Conservation (phyloP, 1,139 yeast genomes). For the Candida mesenterica region DNA sequence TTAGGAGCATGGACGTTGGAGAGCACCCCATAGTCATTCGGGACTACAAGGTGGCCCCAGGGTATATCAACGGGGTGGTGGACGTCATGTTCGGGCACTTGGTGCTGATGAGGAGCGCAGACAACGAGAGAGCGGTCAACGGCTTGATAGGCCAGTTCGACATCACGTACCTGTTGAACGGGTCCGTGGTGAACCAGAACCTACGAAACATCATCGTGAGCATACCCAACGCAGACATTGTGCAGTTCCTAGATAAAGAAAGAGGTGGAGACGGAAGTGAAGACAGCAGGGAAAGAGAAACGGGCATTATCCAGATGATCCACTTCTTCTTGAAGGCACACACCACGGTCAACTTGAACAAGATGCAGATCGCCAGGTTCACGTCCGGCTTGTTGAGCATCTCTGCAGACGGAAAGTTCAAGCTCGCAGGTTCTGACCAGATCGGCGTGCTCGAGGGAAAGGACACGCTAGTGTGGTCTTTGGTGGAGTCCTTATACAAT, state of each 20-base stretch:
- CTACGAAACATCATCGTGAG: conserved; percentile 23
- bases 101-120: conserved; percentile 1
- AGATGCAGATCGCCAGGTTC: conserved; percentile 21
- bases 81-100: conserved; percentile 10
- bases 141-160: conserved; percentile 14
- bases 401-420: conserved; percentile 23
- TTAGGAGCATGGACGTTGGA: conserved; percentile 11
- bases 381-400: conserved; percentile 20
- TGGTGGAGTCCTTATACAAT: conserved; percentile 8
- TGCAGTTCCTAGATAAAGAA: conserved; percentile 8
- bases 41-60: conserved; percentile 10
- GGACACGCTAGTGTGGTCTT: conserved; percentile 11
- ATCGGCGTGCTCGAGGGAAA: conserved; percentile 7
- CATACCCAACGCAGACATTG: conserved; percentile 23
- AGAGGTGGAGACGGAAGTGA: conserved; percentile 1
- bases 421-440: conserved; percentile 17
- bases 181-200: conserved; percentile 13
- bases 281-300: no score
- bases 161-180: conserved; percentile 12
- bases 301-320: conserved; percentile 9
- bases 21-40: conserved; percentile 12
- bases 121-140: conserved; percentile 8
- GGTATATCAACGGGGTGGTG: conserved; percentile 11
- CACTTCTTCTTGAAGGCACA: conserved; percentile 18
- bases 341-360: conserved; percentile 22